Evolutionary conservation across 2,329 filamentous ascomycete species (phyloP).

Genomic region (Apiospora saccharicola): DNA sequence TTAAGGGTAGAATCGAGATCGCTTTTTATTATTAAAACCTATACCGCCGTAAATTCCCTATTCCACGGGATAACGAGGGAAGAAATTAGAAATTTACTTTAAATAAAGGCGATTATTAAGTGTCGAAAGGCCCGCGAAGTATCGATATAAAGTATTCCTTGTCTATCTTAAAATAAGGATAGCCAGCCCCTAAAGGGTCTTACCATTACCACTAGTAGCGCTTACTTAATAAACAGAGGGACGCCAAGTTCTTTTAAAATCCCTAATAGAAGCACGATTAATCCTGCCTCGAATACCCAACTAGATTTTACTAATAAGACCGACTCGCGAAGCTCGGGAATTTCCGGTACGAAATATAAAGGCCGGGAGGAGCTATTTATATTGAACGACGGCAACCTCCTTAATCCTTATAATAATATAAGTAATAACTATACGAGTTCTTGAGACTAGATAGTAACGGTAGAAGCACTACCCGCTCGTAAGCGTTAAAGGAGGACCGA

Average conservation of each 20-base stretch:
- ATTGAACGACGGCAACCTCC: background rate
- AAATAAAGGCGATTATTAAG: background rate
- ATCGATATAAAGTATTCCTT: background rate
- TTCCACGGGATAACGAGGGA: background rate
- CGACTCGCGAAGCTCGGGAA: background rate
- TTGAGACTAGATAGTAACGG: background rate
- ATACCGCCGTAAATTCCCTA: background rate
- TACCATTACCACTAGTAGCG: background rate
- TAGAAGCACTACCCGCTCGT: background rate
- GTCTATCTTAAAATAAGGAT: background rate
- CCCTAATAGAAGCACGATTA: background rate
- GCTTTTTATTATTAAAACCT: background rate
- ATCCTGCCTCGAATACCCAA: background rate
- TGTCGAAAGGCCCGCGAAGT: background rate
- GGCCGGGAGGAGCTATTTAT: background rate
- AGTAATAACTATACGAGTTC: background rate
- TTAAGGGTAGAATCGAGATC: background rate
- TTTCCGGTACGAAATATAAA: background rate
- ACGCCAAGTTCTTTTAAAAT: background rate
- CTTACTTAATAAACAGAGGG: background rate
- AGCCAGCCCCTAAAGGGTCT: background rate
- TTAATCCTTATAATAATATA: background rate
- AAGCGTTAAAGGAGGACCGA: background rate
- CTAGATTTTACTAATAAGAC: background rate
- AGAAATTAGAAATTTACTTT: background rate